Percentiles rank a stretch among this genome's conserved stretches.
Evolutionary conservation across 495 filamentous ascomycete genomes (phyloP).

Genomic region (Aspergillus leporis): DNA sequence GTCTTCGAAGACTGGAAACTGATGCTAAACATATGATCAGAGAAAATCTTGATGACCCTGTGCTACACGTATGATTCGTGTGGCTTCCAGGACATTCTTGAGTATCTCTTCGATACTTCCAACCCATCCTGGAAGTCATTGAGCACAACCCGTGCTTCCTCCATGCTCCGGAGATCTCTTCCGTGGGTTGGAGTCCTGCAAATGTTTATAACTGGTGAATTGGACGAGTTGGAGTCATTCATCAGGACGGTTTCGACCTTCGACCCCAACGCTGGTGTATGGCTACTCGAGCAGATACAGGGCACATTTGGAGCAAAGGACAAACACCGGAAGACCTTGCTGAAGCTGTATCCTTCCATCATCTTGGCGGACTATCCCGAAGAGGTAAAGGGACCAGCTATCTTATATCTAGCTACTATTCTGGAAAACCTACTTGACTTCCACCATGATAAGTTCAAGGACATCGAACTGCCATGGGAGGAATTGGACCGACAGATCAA

Average conservation of each 20-base stretch:
- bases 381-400: slow-evolving; percentile 34
- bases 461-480: slow-evolving; percentile 28
- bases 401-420: slow-evolving; percentile 35
- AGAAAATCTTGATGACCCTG: slow-evolving; percentile 23
- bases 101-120: slow-evolving; percentile 32
- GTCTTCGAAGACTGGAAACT: neutral
- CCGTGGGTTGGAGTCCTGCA: slow-evolving; percentile 37
- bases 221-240: slow-evolving; percentile 24
- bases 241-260: slow-evolving; percentile 28
- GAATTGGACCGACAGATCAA: slow-evolving; percentile 27
- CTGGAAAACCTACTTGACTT: slow-evolving; percentile 30
- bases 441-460: slow-evolving; percentile 12
- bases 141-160: slow-evolving; percentile 38
- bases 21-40: slow-evolving; percentile 17
- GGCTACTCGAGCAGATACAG: slow-evolving; percentile 38
- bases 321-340: slow-evolving; percentile 24
- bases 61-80: slow-evolving; percentile 29
- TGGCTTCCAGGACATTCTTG: slow-evolving; percentile 29
- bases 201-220: slow-evolving; percentile 22
- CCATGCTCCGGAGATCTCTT: slow-evolving; percentile 41
- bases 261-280: slow-evolving; percentile 42
- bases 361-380: slow-evolving; percentile 30
- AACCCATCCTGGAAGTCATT: slow-evolving; percentile 32
- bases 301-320: slow-evolving; percentile 25
- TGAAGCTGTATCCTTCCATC: slow-evolving; percentile 32